phyloP scores from a whole-genome alignment of 192 early-diverging fungal genomes.

The Coemansia umbellata region DNA sequence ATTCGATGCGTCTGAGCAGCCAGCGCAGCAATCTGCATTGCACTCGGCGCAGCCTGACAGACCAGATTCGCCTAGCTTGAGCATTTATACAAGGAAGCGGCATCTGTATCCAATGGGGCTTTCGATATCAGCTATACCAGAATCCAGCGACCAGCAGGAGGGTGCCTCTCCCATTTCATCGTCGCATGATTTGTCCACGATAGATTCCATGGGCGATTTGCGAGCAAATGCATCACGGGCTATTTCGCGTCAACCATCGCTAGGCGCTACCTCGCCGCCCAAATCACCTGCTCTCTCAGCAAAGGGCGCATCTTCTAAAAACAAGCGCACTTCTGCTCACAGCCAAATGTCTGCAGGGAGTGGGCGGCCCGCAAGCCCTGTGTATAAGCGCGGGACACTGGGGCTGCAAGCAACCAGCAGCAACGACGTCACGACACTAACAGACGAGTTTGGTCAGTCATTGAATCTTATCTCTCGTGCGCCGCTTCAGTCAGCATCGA shows the following conservation, averaged over 20 bases:
- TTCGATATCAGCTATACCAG: constrained; percentile 22
- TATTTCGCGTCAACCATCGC: constrained; percentile 18
- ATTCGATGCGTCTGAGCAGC: constrained; percentile 4
- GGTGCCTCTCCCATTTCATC: constrained; percentile 20
- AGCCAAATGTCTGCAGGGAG: constrained; percentile 23
- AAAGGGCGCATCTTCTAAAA: constrained; percentile 14
- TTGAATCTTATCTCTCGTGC: constrained; percentile 19
- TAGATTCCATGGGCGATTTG: constrained; percentile 4
- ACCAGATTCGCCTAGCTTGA: constrained; percentile 42
- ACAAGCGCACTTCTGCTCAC: constrained; percentile 24
- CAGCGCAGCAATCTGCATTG: not conserved
- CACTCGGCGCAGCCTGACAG: constrained; percentile 9
- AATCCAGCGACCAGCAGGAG: constrained; percentile 5
- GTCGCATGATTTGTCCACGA: constrained; percentile 36
- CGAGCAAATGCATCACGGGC: constrained; percentile 1
- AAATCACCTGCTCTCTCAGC: constrained; percentile 23
- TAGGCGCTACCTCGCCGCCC: constrained; percentile 25
- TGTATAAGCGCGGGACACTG: constrained; percentile 40
- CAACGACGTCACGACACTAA: constrained; percentile 24
- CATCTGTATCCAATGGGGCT: constrained; percentile 49
- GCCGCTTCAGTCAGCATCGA: constrained; percentile 30
- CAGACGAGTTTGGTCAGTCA: constrained; percentile 43
- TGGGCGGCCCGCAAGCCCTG: constrained; percentile 29
- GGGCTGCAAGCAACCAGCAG: constrained; percentile 23
- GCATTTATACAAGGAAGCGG: constrained; percentile 32